phyloP scores from a whole-genome alignment of 257 asterid genomes.

The Gardenia jasminoides region DNA sequence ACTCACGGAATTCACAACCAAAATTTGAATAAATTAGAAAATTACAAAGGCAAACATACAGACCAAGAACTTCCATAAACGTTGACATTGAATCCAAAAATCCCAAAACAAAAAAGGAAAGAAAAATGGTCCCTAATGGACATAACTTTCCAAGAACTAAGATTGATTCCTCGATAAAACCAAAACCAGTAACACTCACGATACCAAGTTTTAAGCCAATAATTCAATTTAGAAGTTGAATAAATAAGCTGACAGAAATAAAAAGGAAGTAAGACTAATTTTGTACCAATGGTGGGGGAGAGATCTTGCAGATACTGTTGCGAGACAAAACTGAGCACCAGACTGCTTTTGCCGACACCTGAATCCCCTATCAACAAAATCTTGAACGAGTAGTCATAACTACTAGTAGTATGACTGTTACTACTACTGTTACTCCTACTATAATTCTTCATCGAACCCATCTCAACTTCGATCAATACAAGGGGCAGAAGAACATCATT shows the following conservation, averaged over 20 bases:
- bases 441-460: constrained; percentile 39
- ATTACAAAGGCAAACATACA: not conserved
- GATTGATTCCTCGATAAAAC: not conserved
- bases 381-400: constrained; percentile 85
- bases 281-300: constrained; percentile 78
- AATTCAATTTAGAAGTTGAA: not conserved
- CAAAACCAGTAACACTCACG: not conserved
- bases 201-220: not conserved
- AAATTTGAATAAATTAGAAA: not conserved
- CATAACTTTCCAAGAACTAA: not conserved
- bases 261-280: not conserved
- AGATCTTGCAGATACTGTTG: constrained; percentile 55
- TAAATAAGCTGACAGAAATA: not conserved
- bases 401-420: too few relatives aligned
- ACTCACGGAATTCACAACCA: not conserved
- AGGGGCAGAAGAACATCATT: not conserved
- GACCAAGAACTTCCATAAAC: not conserved
- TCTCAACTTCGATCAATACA: constrained; percentile 12
- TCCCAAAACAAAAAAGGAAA: not conserved
- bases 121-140: not conserved
- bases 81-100: not conserved
- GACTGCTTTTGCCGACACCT: constrained; percentile 87
- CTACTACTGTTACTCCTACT: constrained; percentile 3
- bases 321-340: constrained; percentile 63
- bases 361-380: constrained; percentile 78